These are phyloP conservation scores for Trichaptum fuscoviolaceum DNA, from an alignment of 768 basidiomycete genomes.

Conservation along the genomic window DNA sequence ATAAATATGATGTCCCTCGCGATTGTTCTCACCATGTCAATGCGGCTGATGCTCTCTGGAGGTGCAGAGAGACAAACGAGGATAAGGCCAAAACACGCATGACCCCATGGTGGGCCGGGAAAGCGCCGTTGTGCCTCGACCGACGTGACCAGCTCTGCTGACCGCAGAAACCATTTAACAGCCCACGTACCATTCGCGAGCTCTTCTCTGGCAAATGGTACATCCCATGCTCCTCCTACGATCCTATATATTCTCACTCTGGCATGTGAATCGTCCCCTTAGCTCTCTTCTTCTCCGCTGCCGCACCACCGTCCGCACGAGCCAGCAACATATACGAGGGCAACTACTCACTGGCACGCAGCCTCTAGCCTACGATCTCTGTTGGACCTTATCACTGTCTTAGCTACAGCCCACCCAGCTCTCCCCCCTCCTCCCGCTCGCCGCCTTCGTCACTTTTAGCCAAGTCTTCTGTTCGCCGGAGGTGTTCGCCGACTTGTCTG, in stretches of 20 bases:
- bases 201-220: background rate
- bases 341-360: too few species aligned
- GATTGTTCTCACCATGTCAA: too few species aligned
- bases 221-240: background rate
- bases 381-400: background rate
- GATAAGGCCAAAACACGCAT: background rate
- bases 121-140: background rate
- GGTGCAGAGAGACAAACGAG: background rate
- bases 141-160: background rate
- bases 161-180: background rate
- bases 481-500: background rate
- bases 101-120: background rate
- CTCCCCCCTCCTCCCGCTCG: background rate
- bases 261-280: background rate
- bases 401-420: background rate
- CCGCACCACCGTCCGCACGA: background rate
- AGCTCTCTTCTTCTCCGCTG: background rate
- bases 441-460: background rate
- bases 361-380: background rate
- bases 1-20: too few species aligned
- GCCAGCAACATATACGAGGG: background rate
- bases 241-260: constrained; percentile 1
- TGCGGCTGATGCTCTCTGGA: too few species aligned
- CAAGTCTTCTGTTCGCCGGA: background rate
- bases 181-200: background rate